Conservation (phyloP, 1,284 basidiomycete species). For the Leccinum ambiguum region DNA sequence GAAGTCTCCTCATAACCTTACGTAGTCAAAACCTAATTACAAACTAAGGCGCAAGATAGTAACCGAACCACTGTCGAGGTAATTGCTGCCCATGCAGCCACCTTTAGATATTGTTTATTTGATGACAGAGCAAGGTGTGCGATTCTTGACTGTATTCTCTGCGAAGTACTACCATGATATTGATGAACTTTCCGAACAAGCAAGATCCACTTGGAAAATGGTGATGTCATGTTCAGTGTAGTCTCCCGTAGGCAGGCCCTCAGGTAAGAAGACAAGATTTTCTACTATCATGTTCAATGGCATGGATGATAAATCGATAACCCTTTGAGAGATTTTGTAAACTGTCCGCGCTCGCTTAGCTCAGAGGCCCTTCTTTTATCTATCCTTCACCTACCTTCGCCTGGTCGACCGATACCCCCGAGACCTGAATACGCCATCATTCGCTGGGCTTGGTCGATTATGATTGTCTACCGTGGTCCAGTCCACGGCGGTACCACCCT, state of each 20-base stretch:
- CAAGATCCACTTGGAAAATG: constrained; percentile 19
- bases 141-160: constrained; percentile 24
- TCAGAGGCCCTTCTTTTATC: constrained; percentile 22
- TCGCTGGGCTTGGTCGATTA: constrained; percentile 26
- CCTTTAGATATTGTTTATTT: too few species aligned
- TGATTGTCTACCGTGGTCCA: constrained; percentile 4
- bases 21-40: not conserved
- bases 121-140: constrained; percentile 23
- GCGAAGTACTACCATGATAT: constrained; percentile 15
- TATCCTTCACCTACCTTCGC: constrained; percentile 28
- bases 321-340: not conserved
- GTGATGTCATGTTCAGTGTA: constrained; percentile 9
- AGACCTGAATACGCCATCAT: constrained; percentile 23
- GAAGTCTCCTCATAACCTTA: not conserved
- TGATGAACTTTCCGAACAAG: constrained; percentile 24
- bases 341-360: constrained; percentile 10
- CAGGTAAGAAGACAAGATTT: constrained; percentile 5
- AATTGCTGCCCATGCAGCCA: constrained; percentile 37
- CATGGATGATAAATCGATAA: constrained; percentile 4
- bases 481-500: constrained; percentile 18
- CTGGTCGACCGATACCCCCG: constrained; percentile 15
- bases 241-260: not conserved
- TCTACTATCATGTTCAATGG: constrained; percentile 17
- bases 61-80: constrained; percentile 29
- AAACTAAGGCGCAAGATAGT: not conserved